Conservation (phyloP, 345 rosid genomes). For the Crucihimalaya himalaica region DNA sequence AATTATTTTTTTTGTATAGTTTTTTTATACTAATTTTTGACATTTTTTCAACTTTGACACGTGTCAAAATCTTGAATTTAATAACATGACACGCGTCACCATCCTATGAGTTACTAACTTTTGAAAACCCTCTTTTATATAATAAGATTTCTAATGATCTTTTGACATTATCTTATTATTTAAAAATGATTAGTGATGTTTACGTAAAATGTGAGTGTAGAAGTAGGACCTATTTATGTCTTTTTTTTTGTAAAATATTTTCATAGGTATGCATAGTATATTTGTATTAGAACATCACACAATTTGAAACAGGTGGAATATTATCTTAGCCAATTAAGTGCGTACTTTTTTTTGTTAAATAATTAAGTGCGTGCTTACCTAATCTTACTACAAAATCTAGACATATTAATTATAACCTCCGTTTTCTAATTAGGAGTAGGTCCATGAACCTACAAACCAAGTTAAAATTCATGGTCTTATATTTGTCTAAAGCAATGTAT, state of each 20-base stretch:
- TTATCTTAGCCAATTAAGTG: slow-evolving; percentile 14
- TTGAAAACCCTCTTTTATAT: too few relatives aligned
- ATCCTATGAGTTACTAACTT: too few relatives aligned
- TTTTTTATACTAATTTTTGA: too few relatives aligned
- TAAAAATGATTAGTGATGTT: background rate
- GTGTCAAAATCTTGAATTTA: too few relatives aligned
- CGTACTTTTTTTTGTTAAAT: background rate
- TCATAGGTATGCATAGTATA: background rate
- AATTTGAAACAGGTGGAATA: background rate
- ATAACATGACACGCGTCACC: too few relatives aligned
- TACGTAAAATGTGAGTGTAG: background rate
- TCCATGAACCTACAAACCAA: slow-evolving; percentile 25
- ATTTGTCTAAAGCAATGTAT: background rate
- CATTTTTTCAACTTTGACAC: too few relatives aligned
- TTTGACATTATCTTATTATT: background rate
- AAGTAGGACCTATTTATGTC: background rate
- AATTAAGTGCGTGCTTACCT: slow-evolving; percentile 28
- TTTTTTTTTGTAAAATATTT: background rate
- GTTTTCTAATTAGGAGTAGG: slow-evolving; percentile 6
- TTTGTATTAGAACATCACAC: background rate
- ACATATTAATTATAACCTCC: slow-evolving; percentile 12
- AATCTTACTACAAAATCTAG: slow-evolving; percentile 10
- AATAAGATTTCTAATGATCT: background rate
- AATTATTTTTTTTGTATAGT: too few relatives aligned
- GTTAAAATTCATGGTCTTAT: background rate